Conservation (phyloP, 108 stramenopile genomes). For the Stephanodiscus minutulus region DNA sequence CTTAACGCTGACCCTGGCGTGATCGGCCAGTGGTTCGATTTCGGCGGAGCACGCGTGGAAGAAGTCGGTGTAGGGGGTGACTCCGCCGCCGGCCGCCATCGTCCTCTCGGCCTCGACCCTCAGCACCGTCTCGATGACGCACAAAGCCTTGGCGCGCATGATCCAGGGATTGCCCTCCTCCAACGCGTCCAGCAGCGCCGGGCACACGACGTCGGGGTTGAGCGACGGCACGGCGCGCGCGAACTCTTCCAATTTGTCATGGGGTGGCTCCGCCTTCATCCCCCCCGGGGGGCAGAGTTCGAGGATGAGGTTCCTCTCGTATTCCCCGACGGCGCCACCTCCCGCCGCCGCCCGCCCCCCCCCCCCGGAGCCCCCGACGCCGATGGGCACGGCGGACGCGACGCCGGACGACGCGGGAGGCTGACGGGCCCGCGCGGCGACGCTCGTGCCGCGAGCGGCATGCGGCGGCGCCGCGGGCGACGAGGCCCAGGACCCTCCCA, state of each 20-base stretch:
- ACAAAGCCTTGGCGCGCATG: constrained; percentile 86
- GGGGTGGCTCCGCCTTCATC: constrained; percentile 91
- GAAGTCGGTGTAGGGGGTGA: constrained; percentile 78
- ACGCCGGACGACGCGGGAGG: constrained; percentile 21
- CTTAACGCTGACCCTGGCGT: constrained; percentile 63
- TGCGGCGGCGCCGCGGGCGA: constrained; percentile 24
- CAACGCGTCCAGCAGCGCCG: constrained; percentile 80
- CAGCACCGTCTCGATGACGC: constrained; percentile 82
- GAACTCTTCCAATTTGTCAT: constrained; percentile 84
- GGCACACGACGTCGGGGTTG: constrained; percentile 87
- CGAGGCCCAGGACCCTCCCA: constrained; percentile 50
- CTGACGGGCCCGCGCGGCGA: constrained; percentile 30
- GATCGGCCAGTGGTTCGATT: constrained; percentile 71
- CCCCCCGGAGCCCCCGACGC: constrained; percentile 15
- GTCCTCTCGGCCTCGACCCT: constrained; percentile 37
- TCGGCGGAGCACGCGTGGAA: constrained; percentile 81
- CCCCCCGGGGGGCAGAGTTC: constrained; percentile 95
- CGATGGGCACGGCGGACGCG: constrained; percentile 3
- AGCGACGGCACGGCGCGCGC: constrained; percentile 69
- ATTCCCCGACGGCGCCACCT: constrained; percentile 75
- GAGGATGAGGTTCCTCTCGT: constrained; percentile 89
- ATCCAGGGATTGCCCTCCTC: constrained; percentile 93
- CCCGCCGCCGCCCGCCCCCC: constrained; percentile 6
- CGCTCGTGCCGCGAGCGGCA: constrained; percentile 23
- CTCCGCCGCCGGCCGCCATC: constrained; percentile 23